Base-by-base conservation (phyloP, 306 rosid species). In the Prunus campanulata region DNA sequence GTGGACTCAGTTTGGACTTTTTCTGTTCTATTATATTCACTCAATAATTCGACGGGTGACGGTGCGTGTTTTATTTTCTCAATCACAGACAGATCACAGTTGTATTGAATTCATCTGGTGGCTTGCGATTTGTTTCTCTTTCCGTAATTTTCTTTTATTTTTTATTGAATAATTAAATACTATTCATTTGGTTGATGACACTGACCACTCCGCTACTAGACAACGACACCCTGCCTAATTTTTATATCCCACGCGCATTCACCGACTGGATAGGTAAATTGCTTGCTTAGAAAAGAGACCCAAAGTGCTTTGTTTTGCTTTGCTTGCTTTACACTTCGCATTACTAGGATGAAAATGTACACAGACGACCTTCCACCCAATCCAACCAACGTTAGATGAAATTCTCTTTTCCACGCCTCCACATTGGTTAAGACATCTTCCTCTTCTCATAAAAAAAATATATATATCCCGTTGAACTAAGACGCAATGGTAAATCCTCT, bases 191-290 rank as follows among this genome's bases (percentile, higher is more conserved):
- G 87, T 90, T 47, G 46, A 65, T 62, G 90, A 87, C 78, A 74
- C 8, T 79, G 91, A 84, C 88, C 70, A 42, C 56, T 64, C 85
- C 66, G 42, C 88, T 8, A 68, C 77, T 76, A 25, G 85, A 89
- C 75, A 80, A 3, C 44, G 91, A 91, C 87, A 81, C 15, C 39
- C 79, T 76, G 87, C 79, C 90, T 69, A 64, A 67, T 64, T 76
- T 61, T 6, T 7, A 5, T 30, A 8, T 3, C 44, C 12, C 47
- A 63, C 22, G 68, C 47, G 22, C 68, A 20, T 20, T 18, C 4
- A 6, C 27, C 1, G 13, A n/a, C 61, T 20, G 27, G 27, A 25
- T 4, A 4, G 27, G 32, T 24, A 3, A 9, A 6, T 7, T 57
- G 5, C 29, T 32, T 32, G 39, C 39, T 32, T 32, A 32, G 39